Conservation (phyloP, 2,329 filamentous ascomycete species). For the Verticillium isaacii region DNA sequence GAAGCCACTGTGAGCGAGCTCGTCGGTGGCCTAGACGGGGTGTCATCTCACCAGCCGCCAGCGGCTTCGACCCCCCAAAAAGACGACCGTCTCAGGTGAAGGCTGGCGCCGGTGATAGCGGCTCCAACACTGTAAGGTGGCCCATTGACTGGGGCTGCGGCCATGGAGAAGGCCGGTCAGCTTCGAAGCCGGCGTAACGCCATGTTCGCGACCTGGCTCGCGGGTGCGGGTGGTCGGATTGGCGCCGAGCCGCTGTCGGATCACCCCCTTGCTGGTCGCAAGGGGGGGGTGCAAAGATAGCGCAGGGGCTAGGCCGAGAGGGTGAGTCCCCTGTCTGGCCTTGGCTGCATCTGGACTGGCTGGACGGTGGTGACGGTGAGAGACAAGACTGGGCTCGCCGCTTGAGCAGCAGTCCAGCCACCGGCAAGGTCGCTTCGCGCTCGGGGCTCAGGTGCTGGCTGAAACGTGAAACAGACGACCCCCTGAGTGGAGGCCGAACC, state of each 20-base stretch:
- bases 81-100: background rate
- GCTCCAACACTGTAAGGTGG: background rate
- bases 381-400: background rate
- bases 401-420: background rate
- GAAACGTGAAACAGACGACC: slow-evolving; percentile 10
- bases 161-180: background rate
- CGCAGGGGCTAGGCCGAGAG: background rate
- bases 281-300: background rate
- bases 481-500: background rate
- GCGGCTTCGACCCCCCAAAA: background rate
- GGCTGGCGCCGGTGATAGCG: background rate
- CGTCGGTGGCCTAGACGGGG: background rate
- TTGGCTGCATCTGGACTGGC: background rate
- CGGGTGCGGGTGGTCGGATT: background rate
- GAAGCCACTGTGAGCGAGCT: background rate
- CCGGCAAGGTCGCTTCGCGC: slow-evolving; percentile 1
- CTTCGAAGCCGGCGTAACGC: background rate
- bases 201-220: background rate
- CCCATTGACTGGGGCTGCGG: background rate
- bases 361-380: background rate
- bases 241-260: background rate
- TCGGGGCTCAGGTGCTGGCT: slow-evolving; percentile 1
- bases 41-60: background rate
- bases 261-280: background rate
- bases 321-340: background rate